Base-by-base conservation (phyloP, 108 stramenopile genomes). In the Nitzschia inconspicua region DNA sequence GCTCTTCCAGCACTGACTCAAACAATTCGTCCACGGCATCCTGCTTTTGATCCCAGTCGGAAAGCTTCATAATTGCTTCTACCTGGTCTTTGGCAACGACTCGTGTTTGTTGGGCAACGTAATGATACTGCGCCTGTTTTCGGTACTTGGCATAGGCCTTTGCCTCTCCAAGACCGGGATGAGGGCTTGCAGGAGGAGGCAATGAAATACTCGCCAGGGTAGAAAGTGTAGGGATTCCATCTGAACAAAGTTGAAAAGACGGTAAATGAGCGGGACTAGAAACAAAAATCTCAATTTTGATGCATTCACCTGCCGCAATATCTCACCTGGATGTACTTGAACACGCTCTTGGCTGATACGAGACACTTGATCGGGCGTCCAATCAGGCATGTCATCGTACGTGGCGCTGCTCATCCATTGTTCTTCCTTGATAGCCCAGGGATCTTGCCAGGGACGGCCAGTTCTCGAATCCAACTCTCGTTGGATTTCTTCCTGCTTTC, bases 21-120 rank as follows among this genome's bases (percentile, higher is more conserved):
- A 86, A 91, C 30, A 91, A 54, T 44, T 57, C 80, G 63, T 91
- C 90, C 13, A 91, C 83, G 5, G 75, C 73, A 46, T 79, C 78
- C 55, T 88, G 86, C 43, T 79, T 83, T 8, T 77, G 78, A 18
- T 82, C 61, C 79, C 82, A 79, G 5, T 46, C 40, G 14, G 28
- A 26, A 20, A 76, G 54, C n/a, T 63, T 47, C n/a, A 74, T 31
- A 0, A 88, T 79, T 4, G 44, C 49, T 16, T 37, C 49, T 4
- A 88, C 34, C 65, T 73, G 28, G 26, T 75, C 60, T 55, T 60
- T 24, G 10, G 82, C 82, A 16, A 79, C 14, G 44, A 60, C 59
- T 14, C 65, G 50, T 4, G 84, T 80, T 39, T 62, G 44, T 10
- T 62, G 50, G 3, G 22, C 24, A n/a, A 91, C 60, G 28, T 53